A percentile compares a stretch with the other conserved stretches of the same genome.
phyloP scores from a whole-genome alignment of 345 rosid species.

The Linum tenue region DNA sequence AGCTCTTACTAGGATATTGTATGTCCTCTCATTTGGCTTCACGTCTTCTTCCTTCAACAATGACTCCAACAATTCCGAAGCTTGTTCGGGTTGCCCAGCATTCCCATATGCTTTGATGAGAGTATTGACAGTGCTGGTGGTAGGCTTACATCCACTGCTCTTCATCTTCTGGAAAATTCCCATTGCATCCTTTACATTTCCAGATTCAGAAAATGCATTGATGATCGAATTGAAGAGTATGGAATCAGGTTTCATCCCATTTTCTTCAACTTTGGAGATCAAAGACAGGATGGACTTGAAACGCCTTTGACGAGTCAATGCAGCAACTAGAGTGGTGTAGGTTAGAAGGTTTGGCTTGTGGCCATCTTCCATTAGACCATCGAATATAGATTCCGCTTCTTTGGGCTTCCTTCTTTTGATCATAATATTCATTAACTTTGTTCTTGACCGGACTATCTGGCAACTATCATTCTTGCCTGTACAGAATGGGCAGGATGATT shows the following conservation, averaged over 20 bases:
- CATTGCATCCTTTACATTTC: conserved; percentile 71
- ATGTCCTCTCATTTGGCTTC: conserved; percentile 71
- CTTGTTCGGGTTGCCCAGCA: conserved; percentile 61
- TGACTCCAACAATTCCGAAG: conserved; percentile 47
- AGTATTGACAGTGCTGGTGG: conserved; percentile 71
- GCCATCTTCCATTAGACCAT: conserved; percentile 59
- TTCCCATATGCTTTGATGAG: conserved; percentile 86
- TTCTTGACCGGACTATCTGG: conserved; percentile 67
- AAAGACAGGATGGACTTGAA: conserved; percentile 54
- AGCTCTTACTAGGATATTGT: conserved; percentile 64
- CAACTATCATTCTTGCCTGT: conserved; percentile 42
- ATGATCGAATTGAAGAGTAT: conserved; percentile 88
- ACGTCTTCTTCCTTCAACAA: conserved; percentile 47
- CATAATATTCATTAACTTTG: conserved; percentile 70
- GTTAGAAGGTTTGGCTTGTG: conserved; percentile 79
- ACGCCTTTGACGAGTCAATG: conserved; percentile 53
- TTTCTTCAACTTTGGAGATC: conserved; percentile 56
- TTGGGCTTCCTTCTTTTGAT: conserved; percentile 65
- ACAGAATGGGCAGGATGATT: conserved; percentile 50
- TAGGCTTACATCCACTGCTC: conserved; percentile 67
- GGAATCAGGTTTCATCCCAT: conserved; percentile 68
- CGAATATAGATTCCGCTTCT: conserved; percentile 61
- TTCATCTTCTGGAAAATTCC: conserved; percentile 71
- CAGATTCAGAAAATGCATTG: conserved; percentile 80
- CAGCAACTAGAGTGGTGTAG: conserved; percentile 69